Evolutionary conservation across 1,284 basidiomycete species (phyloP), one percentile per base, ranked within the genome.

Genomic region (Leccinum idahoense): DNA sequence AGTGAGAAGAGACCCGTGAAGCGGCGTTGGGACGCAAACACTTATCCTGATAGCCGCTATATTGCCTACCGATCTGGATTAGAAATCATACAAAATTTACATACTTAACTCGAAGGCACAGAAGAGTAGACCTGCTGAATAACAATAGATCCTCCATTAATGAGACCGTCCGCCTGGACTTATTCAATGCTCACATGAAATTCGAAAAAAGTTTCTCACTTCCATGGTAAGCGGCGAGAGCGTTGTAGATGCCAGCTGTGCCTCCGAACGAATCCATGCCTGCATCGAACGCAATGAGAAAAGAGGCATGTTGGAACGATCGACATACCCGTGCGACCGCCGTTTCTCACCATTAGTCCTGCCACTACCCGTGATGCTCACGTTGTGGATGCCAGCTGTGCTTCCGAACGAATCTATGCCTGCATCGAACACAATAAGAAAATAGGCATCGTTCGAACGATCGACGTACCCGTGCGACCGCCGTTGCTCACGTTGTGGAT

Each of bases 181-280:
- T 81, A 83, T 59, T 80, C 76, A 64, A 90, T 77, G 68, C 89
- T 89, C 62, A 78, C 70, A 84, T 72, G 82, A 84, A 44, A 61
- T 63, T 39, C 15, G 14, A 37, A 37, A 37, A 37, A 37, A 37
- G 35, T 37, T 12, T 37, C 35, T 37, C 26, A 3, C 11, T 23
- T 67, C 6, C 23, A 55, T 64, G 2, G 35, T 35, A 35, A 60
- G 32, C 15, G 4, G 15, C 63, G 80, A 73, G 49, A 92, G 35
- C 80, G 61, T 88, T 81, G 68, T 74, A 80, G 60, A 88, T 75
- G 1, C 66, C 54, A 1, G 85, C 83, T 4, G 73, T 77, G 59
- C 80, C 79, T 39, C 79, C 83, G 66, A 89, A 88, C 4, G 79
- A 75, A 65, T 82, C 78, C 65, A 88, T 81, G 62, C 82, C 82